Evolutionary conservation across 2,329 filamentous ascomycete genomes (phyloP).

Genomic region (Penicillium glabrum): DNA sequence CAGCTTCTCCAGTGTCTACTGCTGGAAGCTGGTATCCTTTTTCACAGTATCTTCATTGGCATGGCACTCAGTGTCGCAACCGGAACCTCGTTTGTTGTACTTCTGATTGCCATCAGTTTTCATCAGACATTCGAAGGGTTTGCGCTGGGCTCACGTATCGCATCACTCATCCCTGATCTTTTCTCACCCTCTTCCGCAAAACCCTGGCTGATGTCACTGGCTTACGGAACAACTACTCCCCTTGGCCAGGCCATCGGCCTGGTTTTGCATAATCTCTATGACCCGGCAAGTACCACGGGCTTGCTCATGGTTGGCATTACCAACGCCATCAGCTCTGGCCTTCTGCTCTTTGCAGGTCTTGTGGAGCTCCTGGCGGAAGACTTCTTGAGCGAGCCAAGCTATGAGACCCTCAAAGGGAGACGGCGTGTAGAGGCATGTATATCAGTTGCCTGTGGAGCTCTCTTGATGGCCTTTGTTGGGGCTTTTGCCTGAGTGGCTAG

Average conservation of each 20-base stretch:
- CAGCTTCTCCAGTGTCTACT: slow-evolving; percentile 75
- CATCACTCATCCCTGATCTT: slow-evolving; percentile 63
- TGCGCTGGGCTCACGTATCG: slow-evolving; percentile 80
- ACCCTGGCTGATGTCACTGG: slow-evolving; percentile 69
- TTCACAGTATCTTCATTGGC: slow-evolving; percentile 83
- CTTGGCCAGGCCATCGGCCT: slow-evolving; percentile 82
- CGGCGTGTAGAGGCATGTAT: slow-evolving; percentile 62
- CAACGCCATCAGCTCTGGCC: slow-evolving; percentile 79
- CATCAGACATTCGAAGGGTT: slow-evolving; percentile 89
- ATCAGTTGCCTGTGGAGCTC: slow-evolving; percentile 60
- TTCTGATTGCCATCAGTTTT: slow-evolving; percentile 77
- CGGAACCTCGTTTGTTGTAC: slow-evolving; percentile 74
- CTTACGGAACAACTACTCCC: slow-evolving; percentile 71
- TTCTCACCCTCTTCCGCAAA: slow-evolving; percentile 72
- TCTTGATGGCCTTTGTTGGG: slow-evolving; percentile 67
- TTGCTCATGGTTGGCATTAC: slow-evolving; percentile 82
- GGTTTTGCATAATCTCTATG: slow-evolving; percentile 74
- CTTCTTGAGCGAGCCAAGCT: slow-evolving; percentile 68
- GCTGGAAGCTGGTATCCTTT: slow-evolving; percentile 79
- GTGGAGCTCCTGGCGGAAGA: slow-evolving; percentile 85
- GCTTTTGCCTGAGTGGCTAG: slow-evolving; percentile 56
- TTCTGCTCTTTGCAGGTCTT: slow-evolving; percentile 77
- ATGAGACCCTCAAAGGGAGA: slow-evolving; percentile 57
- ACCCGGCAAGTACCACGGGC: slow-evolving; percentile 72
- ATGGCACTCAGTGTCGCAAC: slow-evolving; percentile 83